Conservation (phyloP, 768 basidiomycete species). For the Auriscalpium microsporum region DNA sequence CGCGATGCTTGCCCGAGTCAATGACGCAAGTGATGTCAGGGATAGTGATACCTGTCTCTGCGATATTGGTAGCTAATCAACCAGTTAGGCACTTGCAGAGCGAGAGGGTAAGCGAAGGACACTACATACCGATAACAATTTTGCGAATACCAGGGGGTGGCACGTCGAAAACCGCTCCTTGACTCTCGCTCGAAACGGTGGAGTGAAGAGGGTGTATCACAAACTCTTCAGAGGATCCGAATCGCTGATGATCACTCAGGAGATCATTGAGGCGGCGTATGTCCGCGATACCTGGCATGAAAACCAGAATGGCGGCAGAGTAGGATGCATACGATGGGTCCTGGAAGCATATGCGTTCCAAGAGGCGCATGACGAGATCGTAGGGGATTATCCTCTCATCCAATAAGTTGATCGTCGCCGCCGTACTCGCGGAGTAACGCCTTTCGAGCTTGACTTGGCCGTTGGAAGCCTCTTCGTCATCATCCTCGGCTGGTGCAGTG, state of each 20-base stretch:
- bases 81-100: background rate
- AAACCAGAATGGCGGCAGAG: constrained; percentile 80
- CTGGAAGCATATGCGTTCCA: constrained; percentile 79
- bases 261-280: constrained; percentile 84
- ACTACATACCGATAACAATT: constrained; percentile 78
- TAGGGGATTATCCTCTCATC: constrained; percentile 88
- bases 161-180: constrained; percentile 83
- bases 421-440: constrained; percentile 71
- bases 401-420: constrained; percentile 71
- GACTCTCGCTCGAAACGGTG: constrained; percentile 84
- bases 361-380: constrained; percentile 75
- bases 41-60: constrained; percentile 97
- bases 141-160: constrained; percentile 77
- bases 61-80: constrained; percentile 74
- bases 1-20: constrained; percentile 87
- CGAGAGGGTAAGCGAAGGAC: background rate
- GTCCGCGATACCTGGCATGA: constrained; percentile 92
- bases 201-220: constrained; percentile 85
- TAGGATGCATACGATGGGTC: constrained; percentile 41
- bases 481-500: constrained; percentile 51
- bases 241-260: constrained; percentile 63
- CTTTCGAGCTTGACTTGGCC: constrained; percentile 55
- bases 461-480: constrained; percentile 39
- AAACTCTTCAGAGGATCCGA: constrained; percentile 58
- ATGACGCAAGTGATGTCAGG: constrained; percentile 97